Base-by-base conservation (phyloP, 805 yeast species). In the Helenozyma baotianmanensis region DNA sequence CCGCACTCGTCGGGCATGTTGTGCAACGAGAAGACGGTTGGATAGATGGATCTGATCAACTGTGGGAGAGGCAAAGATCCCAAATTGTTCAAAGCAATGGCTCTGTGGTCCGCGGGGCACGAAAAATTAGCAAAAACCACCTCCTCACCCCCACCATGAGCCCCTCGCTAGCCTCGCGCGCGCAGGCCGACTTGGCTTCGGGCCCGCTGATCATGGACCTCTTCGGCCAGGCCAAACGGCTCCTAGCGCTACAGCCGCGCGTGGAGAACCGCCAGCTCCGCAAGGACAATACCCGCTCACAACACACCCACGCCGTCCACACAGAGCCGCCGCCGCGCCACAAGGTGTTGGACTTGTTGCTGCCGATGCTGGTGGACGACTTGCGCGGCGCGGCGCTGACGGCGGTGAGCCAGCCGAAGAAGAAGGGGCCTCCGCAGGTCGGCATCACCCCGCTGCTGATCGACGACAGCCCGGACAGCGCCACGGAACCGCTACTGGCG, bases 1-100 rank as follows among this genome's bases (percentile, higher is more conserved):
- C 97, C 98, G 43, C 92, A 90, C 44, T 80, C 94, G 54, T 88
- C 97, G 4, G 88, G 73, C 89, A 90, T 82, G 49, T 86, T 87
- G 60, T 89, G 97, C 53, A 90, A 72, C 9, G 94, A 75, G 62
- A 82, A 90, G 23, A 92, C 82, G 16, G 88, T 78, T 35, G 98
- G 96, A 56, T 92, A 88, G 40, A 89, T 76, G 52, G 75, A 81
- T 62, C 78, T 79, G 54, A 90, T 76, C 58, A 92, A 68, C 43
- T 80, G 80, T 21, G 81, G 76, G 39, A 85, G 63, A 27, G 97
- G 97, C 50, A 82, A 58, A 1, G 96, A 80, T 10, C 82, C 82
- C 54, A 92, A 67, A 39, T 76, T 65, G 60, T 88, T 87, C 61
- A 92, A 68, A 1, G 96, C 95, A 27, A 85, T 76, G 9, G 96